Conservation (phyloP, 2,329 filamentous ascomycete genomes). For the Arthrinium phaeospermum region DNA sequence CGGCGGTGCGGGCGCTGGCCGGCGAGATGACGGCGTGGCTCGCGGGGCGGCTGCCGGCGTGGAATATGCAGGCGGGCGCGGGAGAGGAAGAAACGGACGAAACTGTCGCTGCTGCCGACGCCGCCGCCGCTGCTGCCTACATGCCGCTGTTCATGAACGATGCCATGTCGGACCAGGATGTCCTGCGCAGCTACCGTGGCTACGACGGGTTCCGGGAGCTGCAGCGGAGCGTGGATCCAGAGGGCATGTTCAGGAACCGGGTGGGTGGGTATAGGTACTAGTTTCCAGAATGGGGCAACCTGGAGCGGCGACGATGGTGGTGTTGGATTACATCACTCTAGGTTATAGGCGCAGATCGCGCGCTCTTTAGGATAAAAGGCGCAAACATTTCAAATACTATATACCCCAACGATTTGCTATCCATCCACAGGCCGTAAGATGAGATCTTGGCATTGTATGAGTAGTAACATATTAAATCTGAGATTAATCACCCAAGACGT, state of each 20-base stretch:
- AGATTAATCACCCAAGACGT: too few species aligned
- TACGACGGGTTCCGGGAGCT: slow-evolving; percentile 1
- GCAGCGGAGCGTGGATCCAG: slow-evolving; percentile 5
- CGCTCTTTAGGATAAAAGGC: too few species aligned
- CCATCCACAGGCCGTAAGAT: too few species aligned
- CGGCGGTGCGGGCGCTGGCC: not conserved
- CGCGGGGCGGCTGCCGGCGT: not conserved
- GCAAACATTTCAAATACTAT: too few species aligned
- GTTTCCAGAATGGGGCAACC: not conserved
- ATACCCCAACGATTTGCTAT: too few species aligned
- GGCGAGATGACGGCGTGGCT: not conserved
- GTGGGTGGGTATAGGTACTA: slow-evolving; percentile 7
- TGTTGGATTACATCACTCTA: not conserved
- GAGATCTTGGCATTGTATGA: too few species aligned
- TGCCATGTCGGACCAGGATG: slow-evolving; percentile 2
- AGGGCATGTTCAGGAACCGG: slow-evolving; percentile 1
- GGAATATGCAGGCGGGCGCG: not conserved
- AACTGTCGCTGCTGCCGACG: not conserved
- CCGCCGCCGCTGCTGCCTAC: not conserved
- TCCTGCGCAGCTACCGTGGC: not conserved
- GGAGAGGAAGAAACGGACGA: not conserved
- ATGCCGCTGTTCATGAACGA: slow-evolving; percentile 14
- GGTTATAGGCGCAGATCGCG: too few species aligned
- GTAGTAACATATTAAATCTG: too few species aligned
- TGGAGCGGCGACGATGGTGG: not conserved